phyloP scores from a whole-genome alignment of 1,139 yeast species.

The Wickerhamomyces sp. region DNA sequence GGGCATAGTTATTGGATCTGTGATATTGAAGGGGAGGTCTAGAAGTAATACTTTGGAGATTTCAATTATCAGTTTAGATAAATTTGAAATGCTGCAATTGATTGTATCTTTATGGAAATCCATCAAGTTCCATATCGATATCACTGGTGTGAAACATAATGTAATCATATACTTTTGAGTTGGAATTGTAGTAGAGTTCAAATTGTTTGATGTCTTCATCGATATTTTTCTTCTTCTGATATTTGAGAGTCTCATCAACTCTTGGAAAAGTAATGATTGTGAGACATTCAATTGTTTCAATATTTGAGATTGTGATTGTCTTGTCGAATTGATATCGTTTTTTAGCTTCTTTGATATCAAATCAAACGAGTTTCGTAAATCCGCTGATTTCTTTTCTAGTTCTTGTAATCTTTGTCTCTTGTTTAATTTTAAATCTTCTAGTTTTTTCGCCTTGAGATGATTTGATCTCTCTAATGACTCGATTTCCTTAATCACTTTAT shows the following conservation, averaged over 20 bases:
- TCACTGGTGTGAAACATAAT: constrained; percentile 20
- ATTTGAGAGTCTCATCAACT: constrained; percentile 18
- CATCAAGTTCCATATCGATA: constrained; percentile 13
- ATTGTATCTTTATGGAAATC: constrained; percentile 16
- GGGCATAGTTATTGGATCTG: constrained; percentile 6
- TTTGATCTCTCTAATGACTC: background rate
- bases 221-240: constrained; percentile 13
- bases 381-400: background rate
- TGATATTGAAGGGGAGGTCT: constrained; percentile 13
- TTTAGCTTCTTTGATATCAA: background rate
- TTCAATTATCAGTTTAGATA: constrained; percentile 16
- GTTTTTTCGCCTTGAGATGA: background rate
- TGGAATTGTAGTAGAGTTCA: background rate
- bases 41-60: constrained; percentile 12
- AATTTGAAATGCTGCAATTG: constrained; percentile 14
- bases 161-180: constrained; percentile 9
- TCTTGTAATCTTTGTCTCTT: background rate
- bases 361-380: background rate
- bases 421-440: background rate
- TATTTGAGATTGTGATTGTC: constrained; percentile 8
- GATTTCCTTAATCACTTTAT: constrained; percentile 2
- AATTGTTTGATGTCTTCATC: background rate
- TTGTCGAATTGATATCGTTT: background rate
- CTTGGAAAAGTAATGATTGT: constrained; percentile 20
- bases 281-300: constrained; percentile 19